Conservation (phyloP, 1,284 basidiomycete genomes). For the Malassezia nana region DNA sequence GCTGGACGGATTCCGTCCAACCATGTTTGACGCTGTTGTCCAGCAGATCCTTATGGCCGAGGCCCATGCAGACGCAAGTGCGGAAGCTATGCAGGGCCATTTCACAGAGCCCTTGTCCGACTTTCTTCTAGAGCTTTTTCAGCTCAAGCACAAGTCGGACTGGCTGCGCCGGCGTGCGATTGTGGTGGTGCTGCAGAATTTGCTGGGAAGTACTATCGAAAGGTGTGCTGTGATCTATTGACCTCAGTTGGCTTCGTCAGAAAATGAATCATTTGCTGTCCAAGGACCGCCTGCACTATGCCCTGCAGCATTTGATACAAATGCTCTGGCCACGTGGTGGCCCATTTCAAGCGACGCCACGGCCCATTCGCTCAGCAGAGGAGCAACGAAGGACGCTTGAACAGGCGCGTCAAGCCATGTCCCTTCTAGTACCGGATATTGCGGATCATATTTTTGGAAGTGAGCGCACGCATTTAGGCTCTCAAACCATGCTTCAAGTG, state of each 20-base stretch:
- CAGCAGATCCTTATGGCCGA: slow-evolving; percentile 19
- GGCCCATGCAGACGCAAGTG: too few species aligned
- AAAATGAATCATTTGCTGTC: slow-evolving; percentile 54
- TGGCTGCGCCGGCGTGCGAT: slow-evolving; percentile 94
- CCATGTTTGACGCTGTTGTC: slow-evolving; percentile 32
- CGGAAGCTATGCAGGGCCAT: neutral
- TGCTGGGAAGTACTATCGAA: slow-evolving; percentile 88
- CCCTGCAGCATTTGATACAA: slow-evolving; percentile 58
- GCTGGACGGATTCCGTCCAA: slow-evolving; percentile 26
- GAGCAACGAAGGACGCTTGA: slow-evolving; percentile 70
- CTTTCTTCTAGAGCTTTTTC: slow-evolving; percentile 79
- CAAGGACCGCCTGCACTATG: slow-evolving; percentile 53
- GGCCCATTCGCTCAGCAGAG: slow-evolving; percentile 60
- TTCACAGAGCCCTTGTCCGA: slow-evolving; percentile 81
- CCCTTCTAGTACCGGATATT: slow-evolving; percentile 83
- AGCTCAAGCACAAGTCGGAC: slow-evolving; percentile 85
- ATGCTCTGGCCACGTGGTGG: slow-evolving; percentile 73
- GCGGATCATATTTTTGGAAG: slow-evolving; percentile 93
- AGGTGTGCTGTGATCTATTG: slow-evolving; percentile 53
- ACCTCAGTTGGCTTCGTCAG: slow-evolving; percentile 70
- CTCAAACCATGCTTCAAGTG: slow-evolving; percentile 77
- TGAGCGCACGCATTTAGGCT: slow-evolving; percentile 80
- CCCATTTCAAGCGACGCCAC: slow-evolving; percentile 55
- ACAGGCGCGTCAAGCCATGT: slow-evolving; percentile 75
- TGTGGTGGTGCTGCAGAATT: slow-evolving; percentile 87